Conservation (phyloP, 495 filamentous ascomycete genomes). For the Tuber aestivum region DNA sequence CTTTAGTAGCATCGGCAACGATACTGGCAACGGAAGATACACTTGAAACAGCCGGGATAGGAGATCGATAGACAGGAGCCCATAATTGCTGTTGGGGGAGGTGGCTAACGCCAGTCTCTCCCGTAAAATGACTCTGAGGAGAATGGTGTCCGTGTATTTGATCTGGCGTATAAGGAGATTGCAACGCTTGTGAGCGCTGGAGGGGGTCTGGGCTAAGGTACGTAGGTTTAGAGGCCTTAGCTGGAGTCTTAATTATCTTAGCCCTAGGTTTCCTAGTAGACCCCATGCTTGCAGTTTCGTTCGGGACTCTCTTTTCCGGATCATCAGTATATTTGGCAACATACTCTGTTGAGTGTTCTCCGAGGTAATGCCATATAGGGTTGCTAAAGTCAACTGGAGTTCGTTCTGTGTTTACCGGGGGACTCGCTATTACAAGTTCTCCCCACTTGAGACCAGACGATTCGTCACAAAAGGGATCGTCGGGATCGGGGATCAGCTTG, state of each 20-base stretch:
- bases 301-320: conserved; percentile 54
- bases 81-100: conserved; percentile 32
- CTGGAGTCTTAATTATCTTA: conserved; percentile 16
- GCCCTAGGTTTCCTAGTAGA: conserved; percentile 36
- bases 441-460: conserved; percentile 43
- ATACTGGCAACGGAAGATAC: background rate
- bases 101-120: background rate
- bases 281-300: conserved; percentile 55
- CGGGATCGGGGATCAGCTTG: conserved; percentile 60
- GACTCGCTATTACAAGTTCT: conserved; percentile 40
- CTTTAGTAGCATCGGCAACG: conserved; percentile 1
- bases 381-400: conserved; percentile 61
- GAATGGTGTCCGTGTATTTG: background rate
- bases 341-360: conserved; percentile 79
- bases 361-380: conserved; percentile 86
- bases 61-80: conserved; percentile 27
- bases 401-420: conserved; percentile 46
- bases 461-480: conserved; percentile 60
- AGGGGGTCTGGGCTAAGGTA: background rate
- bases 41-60: background rate
- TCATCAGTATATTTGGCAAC: conserved; percentile 89
- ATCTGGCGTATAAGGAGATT: background rate
- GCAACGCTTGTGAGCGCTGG: background rate
- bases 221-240: background rate
- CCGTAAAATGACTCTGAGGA: background rate